Evolutionary conservation across 163 green algal genomes (phyloP).

Genomic region (Scenedesmus sp.): DNA sequence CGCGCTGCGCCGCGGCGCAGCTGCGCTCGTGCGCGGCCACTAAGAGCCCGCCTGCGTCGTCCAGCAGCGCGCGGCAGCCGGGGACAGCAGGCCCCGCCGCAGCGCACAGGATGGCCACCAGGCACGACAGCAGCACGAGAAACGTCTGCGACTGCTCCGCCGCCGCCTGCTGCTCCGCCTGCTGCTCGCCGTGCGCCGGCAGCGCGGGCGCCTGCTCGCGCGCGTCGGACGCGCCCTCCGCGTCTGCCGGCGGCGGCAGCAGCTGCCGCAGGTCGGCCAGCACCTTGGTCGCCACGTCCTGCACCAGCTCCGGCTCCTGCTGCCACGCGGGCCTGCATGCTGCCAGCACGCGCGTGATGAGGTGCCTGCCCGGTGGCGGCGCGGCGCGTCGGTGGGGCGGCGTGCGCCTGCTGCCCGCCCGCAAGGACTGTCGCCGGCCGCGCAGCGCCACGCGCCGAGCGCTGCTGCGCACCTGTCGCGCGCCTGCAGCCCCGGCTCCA

Average conservation of each 20-base stretch:
- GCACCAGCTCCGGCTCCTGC: not conserved
- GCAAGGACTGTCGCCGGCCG: no score
- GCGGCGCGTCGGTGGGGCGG: no score
- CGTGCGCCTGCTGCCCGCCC: no score
- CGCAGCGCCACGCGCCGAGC: no score
- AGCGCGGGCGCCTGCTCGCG: not conserved
- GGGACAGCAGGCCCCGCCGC: not conserved
- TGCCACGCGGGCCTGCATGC: constrained; percentile 18
- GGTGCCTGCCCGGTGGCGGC: constrained; percentile 22
- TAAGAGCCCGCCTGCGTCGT: not conserved
- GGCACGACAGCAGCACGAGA: constrained; percentile 21
- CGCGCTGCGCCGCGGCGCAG: not conserved
- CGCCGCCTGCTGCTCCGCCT: not conserved
- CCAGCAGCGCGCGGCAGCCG: not conserved
- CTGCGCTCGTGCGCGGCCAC: not conserved
- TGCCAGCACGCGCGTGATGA: constrained; percentile 17
- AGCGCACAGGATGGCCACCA: constrained; percentile 18
- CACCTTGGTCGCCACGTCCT: constrained; percentile 24
- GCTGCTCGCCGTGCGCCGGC: not conserved
- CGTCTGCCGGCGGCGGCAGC: not conserved
- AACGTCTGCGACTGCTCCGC: constrained; percentile 27
- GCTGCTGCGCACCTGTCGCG: constrained; percentile 18
- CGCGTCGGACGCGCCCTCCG: not conserved
- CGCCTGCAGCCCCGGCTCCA: constrained; percentile 22
- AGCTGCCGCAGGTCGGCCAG: constrained; percentile 34